A percentile compares a stretch with the other conserved stretches of the same genome.
These are phyloP conservation scores for Lichina pygmaea DNA, from an alignment of 495 filamentous ascomycete genomes.

Conservation along the genomic window DNA sequence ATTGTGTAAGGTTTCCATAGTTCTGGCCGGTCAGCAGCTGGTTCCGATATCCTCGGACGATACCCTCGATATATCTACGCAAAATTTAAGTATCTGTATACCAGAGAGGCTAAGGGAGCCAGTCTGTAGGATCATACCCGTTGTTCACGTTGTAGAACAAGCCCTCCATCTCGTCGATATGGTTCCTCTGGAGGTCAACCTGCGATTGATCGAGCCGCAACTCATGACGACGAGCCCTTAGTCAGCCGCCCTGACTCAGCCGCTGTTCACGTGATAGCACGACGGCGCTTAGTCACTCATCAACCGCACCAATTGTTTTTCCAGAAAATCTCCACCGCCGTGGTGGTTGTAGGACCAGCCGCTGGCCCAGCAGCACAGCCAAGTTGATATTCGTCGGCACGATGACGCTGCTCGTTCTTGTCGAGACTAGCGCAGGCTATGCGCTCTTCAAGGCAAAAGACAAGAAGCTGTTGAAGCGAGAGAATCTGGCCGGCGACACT, in stretches of 20 bases:
- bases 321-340: not conserved
- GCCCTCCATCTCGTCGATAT: conserved; percentile 46
- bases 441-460: conserved; percentile 92
- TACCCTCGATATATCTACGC: conserved; percentile 73
- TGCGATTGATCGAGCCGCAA: too few species aligned
- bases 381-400: conserved; percentile 4
- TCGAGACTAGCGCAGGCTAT: conserved; percentile 89
- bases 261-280: not conserved
- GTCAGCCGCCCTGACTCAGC: too few species aligned
- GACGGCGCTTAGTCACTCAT: not conserved
- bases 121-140: conserved; percentile 27
- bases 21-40: conserved; percentile 68
- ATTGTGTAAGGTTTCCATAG: conserved; percentile 92
- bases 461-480: conserved; percentile 85
- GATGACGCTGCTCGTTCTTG: conserved; percentile 63
- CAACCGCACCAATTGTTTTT: not conserved
- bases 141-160: conserved; percentile 89
- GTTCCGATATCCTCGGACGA: conserved; percentile 92
- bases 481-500: conserved; percentile 45
- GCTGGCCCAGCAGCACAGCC: not conserved
- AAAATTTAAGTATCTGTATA: conserved; percentile 2
- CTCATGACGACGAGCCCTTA: too few species aligned
- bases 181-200: too few species aligned
- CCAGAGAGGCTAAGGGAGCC: not conserved
- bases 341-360: not conserved